Evolutionary conservation across 129 eudicot genomes (phyloP), one percentile per base, ranked within the genome.

Genomic region (Flaveria ramosissima): DNA sequence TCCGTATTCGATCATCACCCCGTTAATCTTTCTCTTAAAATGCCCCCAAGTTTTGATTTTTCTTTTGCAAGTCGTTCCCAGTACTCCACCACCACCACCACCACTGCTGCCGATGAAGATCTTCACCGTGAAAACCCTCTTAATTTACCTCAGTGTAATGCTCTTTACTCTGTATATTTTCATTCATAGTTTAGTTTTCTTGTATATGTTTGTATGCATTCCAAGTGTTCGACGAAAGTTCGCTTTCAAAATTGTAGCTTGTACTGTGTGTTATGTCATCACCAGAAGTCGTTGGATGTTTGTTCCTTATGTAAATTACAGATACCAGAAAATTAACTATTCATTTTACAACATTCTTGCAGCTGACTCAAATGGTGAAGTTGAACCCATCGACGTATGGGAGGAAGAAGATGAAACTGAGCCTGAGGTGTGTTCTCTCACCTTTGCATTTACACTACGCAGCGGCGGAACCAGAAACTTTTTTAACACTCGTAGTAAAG

Each of bases 361-460:
- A 88, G 97, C 82, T 68, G 91, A 76, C 59, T 41, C 78, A 42
- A 82, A 77, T 43, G 92, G 72, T 45, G 92, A 90, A 14, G 82
- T 85, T 41, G 92, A 86, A 61, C 90, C 89, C 9, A 86, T 62
- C 3, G 68, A 62, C 20, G 2, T 62, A 62, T 62, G 68, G 68
- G 68, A 62, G 68, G 68, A 62, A 27, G 68, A 93, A 71, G 98
- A 93, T 48, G 96, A 93, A 69, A 80, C 84, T 79, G 97, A 90
- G 76, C 88, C 98, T 77, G 83, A 88, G 98, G 98, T 88, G 68
- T 74, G 21, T 36, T 36, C 7, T 5, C 7, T 36, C 41, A 36
- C 41, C 8, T 36, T 36, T 36, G 7, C 7, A 36, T 36, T 36
- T 36, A 5, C 1, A 0, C 7, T 0, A 36, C 7, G 4, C 41